These are phyloP conservation scores for Marchantia polymorpha DNA, from an alignment of 225 moss, liverwort and hornwort species.

Conservation along the genomic window DNA sequence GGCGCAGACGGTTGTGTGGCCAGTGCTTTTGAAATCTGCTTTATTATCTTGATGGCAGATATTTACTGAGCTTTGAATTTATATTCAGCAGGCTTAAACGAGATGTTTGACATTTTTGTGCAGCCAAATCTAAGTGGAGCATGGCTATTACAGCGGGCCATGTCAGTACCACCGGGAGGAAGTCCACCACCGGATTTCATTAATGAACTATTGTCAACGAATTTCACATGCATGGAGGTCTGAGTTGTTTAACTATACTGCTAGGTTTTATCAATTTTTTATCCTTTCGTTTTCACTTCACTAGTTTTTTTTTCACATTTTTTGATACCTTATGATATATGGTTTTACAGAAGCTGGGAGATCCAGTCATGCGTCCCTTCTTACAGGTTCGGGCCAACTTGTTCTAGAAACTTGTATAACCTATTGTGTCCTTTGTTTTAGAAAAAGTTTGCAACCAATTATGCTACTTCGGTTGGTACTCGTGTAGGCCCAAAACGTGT, in stretches of 20 bases:
- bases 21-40: too few species aligned
- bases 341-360: constrained; percentile 72
- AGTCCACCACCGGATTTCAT: constrained; percentile 75
- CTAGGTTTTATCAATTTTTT: not conserved
- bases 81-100: constrained; percentile 1
- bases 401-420: too few species aligned
- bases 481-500: too few species aligned
- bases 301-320: not conserved
- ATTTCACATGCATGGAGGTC: constrained; percentile 90
- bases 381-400: constrained; percentile 50
- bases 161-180: constrained; percentile 78
- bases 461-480: too few species aligned
- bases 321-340: not conserved
- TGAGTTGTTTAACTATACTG: not conserved
- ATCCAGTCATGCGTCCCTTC: constrained; percentile 83
- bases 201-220: constrained; percentile 79
- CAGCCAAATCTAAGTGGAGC: constrained; percentile 98
- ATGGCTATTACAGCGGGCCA: constrained; percentile 92
- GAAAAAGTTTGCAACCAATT: too few species aligned
- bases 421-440: too few species aligned
- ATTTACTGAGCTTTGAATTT: not conserved
- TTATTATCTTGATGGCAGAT: too few species aligned
- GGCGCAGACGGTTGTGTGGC: too few species aligned
- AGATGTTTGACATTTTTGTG: constrained; percentile 1
- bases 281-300: not conserved